Evolutionary conservation across 2,329 filamentous ascomycete species (phyloP).

Genomic region (Lasiodiplodia gonubiensis): DNA sequence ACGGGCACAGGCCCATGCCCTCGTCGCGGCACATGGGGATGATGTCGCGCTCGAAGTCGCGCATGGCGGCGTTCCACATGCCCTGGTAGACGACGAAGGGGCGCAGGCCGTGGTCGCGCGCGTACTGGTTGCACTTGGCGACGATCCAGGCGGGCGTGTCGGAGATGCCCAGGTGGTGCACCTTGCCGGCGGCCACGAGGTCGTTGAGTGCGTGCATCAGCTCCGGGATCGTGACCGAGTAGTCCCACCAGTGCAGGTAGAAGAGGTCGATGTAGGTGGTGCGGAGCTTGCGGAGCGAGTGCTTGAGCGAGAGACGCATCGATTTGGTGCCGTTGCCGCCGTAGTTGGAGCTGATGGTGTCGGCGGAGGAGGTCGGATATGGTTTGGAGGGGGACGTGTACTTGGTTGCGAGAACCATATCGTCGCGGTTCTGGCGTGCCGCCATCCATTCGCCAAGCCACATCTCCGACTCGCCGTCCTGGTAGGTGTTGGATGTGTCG

Average conservation of each 20-base stretch:
- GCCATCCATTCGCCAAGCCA: slow-evolving; percentile 55
- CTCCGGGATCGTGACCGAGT: slow-evolving; percentile 50
- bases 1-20: slow-evolving; percentile 57
- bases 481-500: slow-evolving; percentile 32
- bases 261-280: slow-evolving; percentile 70
- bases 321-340: slow-evolving; percentile 49
- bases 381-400: slow-evolving; percentile 41
- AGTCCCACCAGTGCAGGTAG: slow-evolving; percentile 51
- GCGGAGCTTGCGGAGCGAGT: slow-evolving; percentile 59
- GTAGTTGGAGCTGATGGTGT: slow-evolving; percentile 44
- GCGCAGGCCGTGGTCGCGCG: slow-evolving; percentile 47
- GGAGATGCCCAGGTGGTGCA: slow-evolving; percentile 53
- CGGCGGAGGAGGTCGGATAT: background rate
- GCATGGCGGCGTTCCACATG: slow-evolving; percentile 49
- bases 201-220: slow-evolving; percentile 52
- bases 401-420: slow-evolving; percentile 51
- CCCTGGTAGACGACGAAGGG: slow-evolving; percentile 50
- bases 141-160: slow-evolving; percentile 53
- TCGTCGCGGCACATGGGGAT: slow-evolving; percentile 52
- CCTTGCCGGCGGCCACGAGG: slow-evolving; percentile 49
- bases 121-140: slow-evolving; percentile 41
- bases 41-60: slow-evolving; percentile 54
- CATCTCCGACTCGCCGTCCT: slow-evolving; percentile 48
- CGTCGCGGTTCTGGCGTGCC: slow-evolving; percentile 43
- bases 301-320: slow-evolving; percentile 46